Conservation (phyloP, 2,329 filamentous ascomycete species). For the Chaetothyriales sp. region DNA sequence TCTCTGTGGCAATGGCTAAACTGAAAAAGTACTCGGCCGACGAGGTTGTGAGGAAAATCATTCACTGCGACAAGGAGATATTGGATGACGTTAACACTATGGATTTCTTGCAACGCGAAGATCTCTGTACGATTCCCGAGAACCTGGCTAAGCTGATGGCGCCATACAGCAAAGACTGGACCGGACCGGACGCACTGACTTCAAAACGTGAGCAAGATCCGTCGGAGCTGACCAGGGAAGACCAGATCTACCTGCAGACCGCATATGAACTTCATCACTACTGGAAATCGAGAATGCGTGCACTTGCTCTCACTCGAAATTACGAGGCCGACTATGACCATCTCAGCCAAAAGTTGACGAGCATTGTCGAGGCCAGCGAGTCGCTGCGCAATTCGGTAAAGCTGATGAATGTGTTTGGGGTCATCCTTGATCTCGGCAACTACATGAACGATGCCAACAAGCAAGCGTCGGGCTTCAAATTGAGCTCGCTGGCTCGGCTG, state of each 20-base stretch:
- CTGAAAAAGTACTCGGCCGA: constrained; percentile 75
- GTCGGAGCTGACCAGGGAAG: constrained; percentile 73
- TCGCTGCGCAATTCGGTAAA: constrained; percentile 79
- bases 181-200: constrained; percentile 64
- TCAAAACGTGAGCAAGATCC: constrained; percentile 76
- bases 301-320: constrained; percentile 65
- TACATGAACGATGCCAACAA: constrained; percentile 99
- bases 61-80: constrained; percentile 82
- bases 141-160: constrained; percentile 83
- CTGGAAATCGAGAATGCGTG: constrained; percentile 95
- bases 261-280: constrained; percentile 93
- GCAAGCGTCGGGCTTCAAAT: constrained; percentile 93
- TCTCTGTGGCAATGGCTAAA: constrained; percentile 86
- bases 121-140: constrained; percentile 81
- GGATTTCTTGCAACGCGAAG: constrained; percentile 89
- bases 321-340: constrained; percentile 87
- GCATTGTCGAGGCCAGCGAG: constrained; percentile 78
- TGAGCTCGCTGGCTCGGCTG: constrained; percentile 78
- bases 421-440: constrained; percentile 96
- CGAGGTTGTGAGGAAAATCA: constrained; percentile 79
- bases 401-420: constrained; percentile 85
- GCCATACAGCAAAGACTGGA: constrained; percentile 94
- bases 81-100: constrained; percentile 83
- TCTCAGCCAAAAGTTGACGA: constrained; percentile 66
- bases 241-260: constrained; percentile 88